Conservation (phyloP, 129 eudicot species). For the Glebionis coronaria region DNA sequence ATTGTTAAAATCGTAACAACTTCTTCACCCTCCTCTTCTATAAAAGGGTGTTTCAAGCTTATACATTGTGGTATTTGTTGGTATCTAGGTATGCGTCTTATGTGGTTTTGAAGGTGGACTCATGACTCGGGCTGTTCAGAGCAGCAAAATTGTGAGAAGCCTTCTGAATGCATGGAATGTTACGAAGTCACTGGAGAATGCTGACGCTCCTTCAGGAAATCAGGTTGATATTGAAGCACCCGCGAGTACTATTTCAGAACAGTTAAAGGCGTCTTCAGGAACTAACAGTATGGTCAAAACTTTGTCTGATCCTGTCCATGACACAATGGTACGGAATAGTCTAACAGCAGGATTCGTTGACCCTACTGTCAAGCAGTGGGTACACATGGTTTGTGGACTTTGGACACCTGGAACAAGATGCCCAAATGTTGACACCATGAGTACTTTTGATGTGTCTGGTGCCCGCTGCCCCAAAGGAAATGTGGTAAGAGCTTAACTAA, state of each 20-base stretch:
- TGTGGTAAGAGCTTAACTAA: slow-evolving; percentile 34
- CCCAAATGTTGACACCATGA: slow-evolving; percentile 71
- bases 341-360: slow-evolving; percentile 45
- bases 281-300: slow-evolving; percentile 11
- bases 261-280: slow-evolving; percentile 25
- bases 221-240: slow-evolving; percentile 24
- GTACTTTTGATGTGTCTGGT: slow-evolving; percentile 65
- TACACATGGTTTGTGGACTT: slow-evolving; percentile 71
- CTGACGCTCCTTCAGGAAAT: too few relatives aligned
- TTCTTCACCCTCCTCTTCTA: not conserved
- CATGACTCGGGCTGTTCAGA: slow-evolving; percentile 58
- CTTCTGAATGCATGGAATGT: slow-evolving; percentile 48
- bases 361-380: slow-evolving; percentile 59
- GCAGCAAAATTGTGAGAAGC: slow-evolving; percentile 37
- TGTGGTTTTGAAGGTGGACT: slow-evolving; percentile 70
- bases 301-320: slow-evolving; percentile 17
- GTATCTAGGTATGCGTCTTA: slow-evolving; percentile 52
- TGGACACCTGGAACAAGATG: slow-evolving; percentile 71
- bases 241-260: slow-evolving; percentile 18
- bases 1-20: not conserved
- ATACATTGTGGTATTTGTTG: slow-evolving; percentile 14
- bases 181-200: slow-evolving; percentile 25
- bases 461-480: slow-evolving; percentile 34
- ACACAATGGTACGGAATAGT: slow-evolving; percentile 34
- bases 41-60: not conserved